Evolutionary conservation across 106 monocot species (phyloP), one percentile per base, ranked within the genome.

Genomic region (Dendrobium huoshanense): DNA sequence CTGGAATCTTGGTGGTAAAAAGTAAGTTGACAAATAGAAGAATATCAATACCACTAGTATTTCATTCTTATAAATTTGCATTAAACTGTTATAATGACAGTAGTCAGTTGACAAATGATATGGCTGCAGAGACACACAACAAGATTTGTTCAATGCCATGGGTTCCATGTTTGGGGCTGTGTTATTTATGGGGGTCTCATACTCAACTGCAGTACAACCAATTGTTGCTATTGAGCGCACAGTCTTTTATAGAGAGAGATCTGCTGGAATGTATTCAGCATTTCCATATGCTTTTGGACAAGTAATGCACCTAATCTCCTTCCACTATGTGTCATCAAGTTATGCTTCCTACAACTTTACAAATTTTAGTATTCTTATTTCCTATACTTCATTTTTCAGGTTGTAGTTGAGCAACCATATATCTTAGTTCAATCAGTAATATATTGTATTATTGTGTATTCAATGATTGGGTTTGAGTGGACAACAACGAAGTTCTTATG

Each of bases 1-100:
- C 55, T 95, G 95, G 95, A 33, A 79, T 25, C 81, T 95, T 59
- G 95, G 95, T 9, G 15, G 74, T 4, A 90, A 84, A 82, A 87
- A 47, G 92, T 92, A 84, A 2, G 72, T 7, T 8, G 3, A 5
- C 16, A 19, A 61, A 61, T n/a, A 10, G 13, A 10, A 10, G 37
- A 37, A 37, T 37, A 37, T 37, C 37, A 37, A 37, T 37, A 37
- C 37, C 37, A 37, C 37, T 37, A 37, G 37, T 37, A 37, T 37
- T 37, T 37, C 37, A 37, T 37, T 37, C 16, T 54, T 54, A 16
- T 54, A 9, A 54, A 10, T 54, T 54, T 54, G 9, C 20, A 70
- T 70, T 8, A 7, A 10, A 70, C 8, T 9, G 8, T 27, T 10
- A 70, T 70, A 27, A 33, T 19, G 9, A 41, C 20, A 41, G 42